Evolutionary conservation across 148 eudicot genomes (phyloP), one percentile per base, ranked within the genome.

Genomic region (Cornus controversa): DNA sequence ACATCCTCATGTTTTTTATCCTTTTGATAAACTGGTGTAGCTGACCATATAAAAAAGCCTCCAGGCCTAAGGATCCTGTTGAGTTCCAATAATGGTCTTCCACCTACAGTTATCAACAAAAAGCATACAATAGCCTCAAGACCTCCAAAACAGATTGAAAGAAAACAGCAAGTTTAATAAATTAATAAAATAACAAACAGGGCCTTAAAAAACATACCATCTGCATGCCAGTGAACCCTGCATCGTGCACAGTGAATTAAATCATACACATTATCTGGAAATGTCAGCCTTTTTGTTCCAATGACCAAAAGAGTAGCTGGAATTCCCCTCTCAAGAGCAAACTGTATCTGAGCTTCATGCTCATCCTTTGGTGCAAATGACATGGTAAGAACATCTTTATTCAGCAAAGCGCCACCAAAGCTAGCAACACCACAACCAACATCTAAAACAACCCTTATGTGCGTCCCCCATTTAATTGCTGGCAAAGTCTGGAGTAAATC

Each of bases 371-470:
- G 98, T 57, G 98, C 99, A 80, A 96, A 85, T 60, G 99, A 96
- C 98, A 90, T 93, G 37, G 99, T 96, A 47, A 96, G 86, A 64
- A 96, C 99, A 88, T 89, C 76, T 87, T 82, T 96, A 75, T 92
- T 98, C 85, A 96, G 80, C 82, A 96, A 89, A 86, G 85, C 80
- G 27, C 99, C 99, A 82, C 99, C 99, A 89, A 96, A 96, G 86
- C 99, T 96, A 77, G 99, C 99, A 82, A 96, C 99, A 40, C 99
- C 99, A 80, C 99, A 96, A 75, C 99, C 99, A 75, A 96, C 99
- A 83, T 96, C 99, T 85, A 96, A 81, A 80, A 96, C 77, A 78
- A 96, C 98, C 82, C 98, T 86, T 45, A 90, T 89, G 82, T 83
- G 90, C 86, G 90, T 89, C 57, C 97, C 97, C 98, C 98, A 96